A percentile compares a stretch with the other conserved stretches of the same genome.
phyloP scores from a whole-genome alignment of 345 rosid genomes.

The Fremontodendron californicum region DNA sequence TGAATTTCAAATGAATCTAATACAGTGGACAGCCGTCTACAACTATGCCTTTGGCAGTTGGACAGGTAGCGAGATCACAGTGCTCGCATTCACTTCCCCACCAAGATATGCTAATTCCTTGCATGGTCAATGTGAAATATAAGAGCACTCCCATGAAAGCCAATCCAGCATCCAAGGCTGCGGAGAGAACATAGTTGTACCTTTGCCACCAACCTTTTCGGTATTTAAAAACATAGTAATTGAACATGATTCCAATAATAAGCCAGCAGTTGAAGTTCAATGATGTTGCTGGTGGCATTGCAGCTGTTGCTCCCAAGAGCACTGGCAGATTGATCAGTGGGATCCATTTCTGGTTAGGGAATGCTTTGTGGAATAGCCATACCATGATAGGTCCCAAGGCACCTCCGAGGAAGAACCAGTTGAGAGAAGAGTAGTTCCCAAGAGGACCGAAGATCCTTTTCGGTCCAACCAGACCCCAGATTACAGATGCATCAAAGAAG shows the following conservation, averaged over 20 bases:
- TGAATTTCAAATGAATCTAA: neutral
- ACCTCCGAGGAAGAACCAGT: constrained; percentile 63
- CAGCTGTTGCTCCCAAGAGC: constrained; percentile 45
- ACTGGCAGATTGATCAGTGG: constrained; percentile 50
- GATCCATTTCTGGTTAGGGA: constrained; percentile 48
- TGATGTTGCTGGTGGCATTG: constrained; percentile 54
- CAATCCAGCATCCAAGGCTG: constrained; percentile 55
- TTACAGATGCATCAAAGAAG: constrained; percentile 56
- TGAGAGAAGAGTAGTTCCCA: constrained; percentile 46
- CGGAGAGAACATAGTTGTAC: constrained; percentile 59
- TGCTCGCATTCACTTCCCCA: constrained; percentile 52
- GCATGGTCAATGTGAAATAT: constrained; percentile 46
- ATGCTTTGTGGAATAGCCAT: constrained; percentile 45
- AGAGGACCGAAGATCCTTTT: constrained; percentile 39
- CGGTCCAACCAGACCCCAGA: constrained; percentile 59
- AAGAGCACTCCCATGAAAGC: constrained; percentile 53
- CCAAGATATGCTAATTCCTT: constrained; percentile 31
- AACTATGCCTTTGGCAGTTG: constrained; percentile 46
- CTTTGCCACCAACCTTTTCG: constrained; percentile 56
- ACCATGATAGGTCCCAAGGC: constrained; percentile 39
- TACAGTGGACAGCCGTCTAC: constrained; percentile 48
- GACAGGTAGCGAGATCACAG: constrained; percentile 49
- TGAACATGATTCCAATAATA: constrained; percentile 40
- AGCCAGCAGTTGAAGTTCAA: constrained; percentile 57
- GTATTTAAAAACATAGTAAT: constrained; percentile 43